Evolutionary conservation across 768 basidiomycete genomes (phyloP), one percentile per base, ranked within the genome.

Genomic region (Strobilomyces dryophilus): DNA sequence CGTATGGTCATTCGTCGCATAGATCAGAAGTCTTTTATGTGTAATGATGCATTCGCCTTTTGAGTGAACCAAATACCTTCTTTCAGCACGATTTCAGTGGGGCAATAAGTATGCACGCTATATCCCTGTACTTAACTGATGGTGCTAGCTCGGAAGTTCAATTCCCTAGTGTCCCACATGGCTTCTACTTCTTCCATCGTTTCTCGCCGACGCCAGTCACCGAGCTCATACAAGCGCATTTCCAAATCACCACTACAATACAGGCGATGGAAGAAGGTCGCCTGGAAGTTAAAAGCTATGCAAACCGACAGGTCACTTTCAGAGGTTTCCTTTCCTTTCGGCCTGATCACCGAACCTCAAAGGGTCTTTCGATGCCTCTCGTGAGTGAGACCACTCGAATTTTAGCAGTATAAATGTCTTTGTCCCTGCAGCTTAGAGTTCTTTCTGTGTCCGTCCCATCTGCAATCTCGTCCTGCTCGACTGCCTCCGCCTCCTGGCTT

Each of bases 361-460:
- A 24, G 32, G 21, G 5, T 36, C 32, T 10, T 43, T 8, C 24
- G 47, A 24, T 26, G 7, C 35, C 26, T 12, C 14, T n/a, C 6
- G n/a, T 11, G 20, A 42, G 31, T 37, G 0, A 5, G 32, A 47
- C 35, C 17, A n/a, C 40, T 47, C 42, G 43, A 47, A 29, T 18
- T 12, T 15, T 24, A 36, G 36, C 11, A 11, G 45, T 60, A 60
- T 63, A 63, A 63, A 52, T 57, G 20, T 20, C 20, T n/a, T 8
- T 21, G 11, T 35, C 27, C 46, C 24, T 24, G 17, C 5, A 37
- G 26, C 32, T 17, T 4, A 2, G 24, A 4, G 24, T 24, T 9
- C n/a, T n/a, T n/a, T n/a, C n/a, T n/a, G n/a, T n/a, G n/a, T 40
- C n/a, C 29, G 40, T 41, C 45, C 43, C 37, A 32, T 39, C 14